phyloP scores from a whole-genome alignment of 345 rosid species.

The Zanthoxylum bungeanum region DNA sequence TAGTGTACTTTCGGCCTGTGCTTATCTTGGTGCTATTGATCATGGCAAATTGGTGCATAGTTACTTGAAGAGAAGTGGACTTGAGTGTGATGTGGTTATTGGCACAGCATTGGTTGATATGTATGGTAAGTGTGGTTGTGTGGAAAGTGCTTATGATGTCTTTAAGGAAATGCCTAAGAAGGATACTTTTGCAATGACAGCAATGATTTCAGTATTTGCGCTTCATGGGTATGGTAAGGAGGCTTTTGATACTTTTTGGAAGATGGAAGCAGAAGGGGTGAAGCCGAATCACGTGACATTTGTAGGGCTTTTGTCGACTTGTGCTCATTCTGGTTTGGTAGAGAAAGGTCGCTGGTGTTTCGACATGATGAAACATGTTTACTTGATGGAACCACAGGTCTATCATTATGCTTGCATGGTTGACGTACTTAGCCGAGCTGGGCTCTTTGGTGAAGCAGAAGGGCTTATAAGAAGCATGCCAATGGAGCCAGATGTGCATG shows the following conservation, averaged over 20 bases:
- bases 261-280: conserved; percentile 43
- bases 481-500: conserved; percentile 50
- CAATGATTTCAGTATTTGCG: conserved; percentile 61
- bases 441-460: conserved; percentile 51
- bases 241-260: conserved; percentile 42
- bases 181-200: conserved; percentile 59
- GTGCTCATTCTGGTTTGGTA: conserved; percentile 57
- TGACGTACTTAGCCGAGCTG: conserved; percentile 49
- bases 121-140: conserved; percentile 63
- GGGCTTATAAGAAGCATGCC: conserved; percentile 47
- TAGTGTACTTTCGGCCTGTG: conserved; percentile 58
- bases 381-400: conserved; percentile 44
- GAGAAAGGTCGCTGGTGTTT: conserved; percentile 50
- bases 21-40: conserved; percentile 52
- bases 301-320: conserved; percentile 56
- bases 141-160: conserved; percentile 41
- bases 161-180: conserved; percentile 43
- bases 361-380: conserved; percentile 35
- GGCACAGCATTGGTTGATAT: conserved; percentile 58
- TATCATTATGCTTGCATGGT: conserved; percentile 59
- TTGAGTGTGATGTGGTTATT: conserved; percentile 47
- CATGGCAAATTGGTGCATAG: conserved; percentile 49
- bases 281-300: conserved; percentile 61
- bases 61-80: conserved; percentile 42
- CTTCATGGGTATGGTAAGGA: conserved; percentile 45